Evolutionary conservation across 2,329 filamentous ascomycete genomes (phyloP).

Genomic region (Penicillium sp.): DNA sequence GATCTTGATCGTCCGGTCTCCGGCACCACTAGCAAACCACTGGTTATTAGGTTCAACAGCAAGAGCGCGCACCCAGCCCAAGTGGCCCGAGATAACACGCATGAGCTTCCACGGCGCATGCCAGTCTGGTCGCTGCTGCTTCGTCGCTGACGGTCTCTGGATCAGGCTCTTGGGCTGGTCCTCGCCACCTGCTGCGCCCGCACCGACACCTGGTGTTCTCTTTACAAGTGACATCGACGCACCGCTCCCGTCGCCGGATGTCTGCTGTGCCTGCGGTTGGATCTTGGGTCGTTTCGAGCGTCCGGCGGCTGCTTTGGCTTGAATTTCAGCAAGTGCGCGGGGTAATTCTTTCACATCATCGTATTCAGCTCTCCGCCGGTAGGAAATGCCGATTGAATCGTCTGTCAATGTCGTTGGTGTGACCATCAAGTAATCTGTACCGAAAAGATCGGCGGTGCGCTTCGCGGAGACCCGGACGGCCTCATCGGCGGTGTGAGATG

Average conservation of each 20-base stretch:
- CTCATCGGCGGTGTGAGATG: slow-evolving; percentile 34
- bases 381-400: slow-evolving; percentile 46
- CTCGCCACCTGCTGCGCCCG: slow-evolving; percentile 35
- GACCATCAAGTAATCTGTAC: slow-evolving; percentile 47
- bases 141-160: slow-evolving; percentile 60
- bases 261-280: slow-evolving; percentile 45
- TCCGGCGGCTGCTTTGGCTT: slow-evolving; percentile 64
- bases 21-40: slow-evolving; percentile 95
- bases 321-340: slow-evolving; percentile 74
- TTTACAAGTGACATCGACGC: slow-evolving; percentile 59
- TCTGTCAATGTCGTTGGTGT: slow-evolving; percentile 44
- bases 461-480: slow-evolving; percentile 46
- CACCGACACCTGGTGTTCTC: slow-evolving; percentile 31
- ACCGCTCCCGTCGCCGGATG: slow-evolving; percentile 52
- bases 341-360: slow-evolving; percentile 75
- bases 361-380: slow-evolving; percentile 65
- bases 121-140: slow-evolving; percentile 83
- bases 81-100: slow-evolving; percentile 92
- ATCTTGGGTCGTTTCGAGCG: slow-evolving; percentile 63
- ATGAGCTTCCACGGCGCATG: slow-evolving; percentile 98
- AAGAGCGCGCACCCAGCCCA: slow-evolving; percentile 89
- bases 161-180: slow-evolving; percentile 62
- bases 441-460: slow-evolving; percentile 50
- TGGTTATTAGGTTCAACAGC: slow-evolving; percentile 95
- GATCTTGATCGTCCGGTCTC: slow-evolving; percentile 96